phyloP scores from a whole-genome alignment of 2,329 filamentous ascomycete species.

The Blastomyces gilchristii region DNA sequence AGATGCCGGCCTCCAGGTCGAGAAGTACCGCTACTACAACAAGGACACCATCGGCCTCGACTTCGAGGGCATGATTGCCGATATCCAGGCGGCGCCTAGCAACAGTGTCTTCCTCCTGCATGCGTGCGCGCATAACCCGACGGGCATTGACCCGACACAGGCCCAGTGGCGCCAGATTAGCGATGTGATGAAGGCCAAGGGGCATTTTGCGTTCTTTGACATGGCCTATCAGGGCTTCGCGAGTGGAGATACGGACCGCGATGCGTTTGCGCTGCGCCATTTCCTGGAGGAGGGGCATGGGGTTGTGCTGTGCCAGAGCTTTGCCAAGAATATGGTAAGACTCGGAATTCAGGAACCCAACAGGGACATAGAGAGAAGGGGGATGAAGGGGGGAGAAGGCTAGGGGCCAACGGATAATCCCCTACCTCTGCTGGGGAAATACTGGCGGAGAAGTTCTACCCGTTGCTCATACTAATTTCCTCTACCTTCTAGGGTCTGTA shows the following conservation, averaged over 20 bases:
- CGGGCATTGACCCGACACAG: constrained; percentile 82
- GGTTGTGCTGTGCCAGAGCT: constrained; percentile 80
- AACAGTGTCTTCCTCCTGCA: constrained; percentile 88
- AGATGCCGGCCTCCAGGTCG: constrained; percentile 80
- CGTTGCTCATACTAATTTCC: neutral
- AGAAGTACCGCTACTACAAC: constrained; percentile 98
- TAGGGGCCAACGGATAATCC: no score
- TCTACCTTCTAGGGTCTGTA: constrained; percentile 65
- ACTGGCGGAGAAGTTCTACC: neutral
- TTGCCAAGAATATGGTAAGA: constrained; percentile 96
- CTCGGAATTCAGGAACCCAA: neutral
- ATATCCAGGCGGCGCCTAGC: constrained; percentile 79
- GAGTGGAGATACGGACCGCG: constrained; percentile 79
- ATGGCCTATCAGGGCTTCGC: constrained; percentile 99
- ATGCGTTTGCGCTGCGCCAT: constrained; percentile 86
- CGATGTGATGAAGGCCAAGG: constrained; percentile 70
- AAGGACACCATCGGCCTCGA: constrained; percentile 97
- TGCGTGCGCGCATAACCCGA: constrained; percentile 96
- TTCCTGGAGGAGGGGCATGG: constrained; percentile 90
- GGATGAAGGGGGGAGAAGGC: no score
- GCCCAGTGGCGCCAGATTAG: constrained; percentile 92
- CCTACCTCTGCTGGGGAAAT: neutral
- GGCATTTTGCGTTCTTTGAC: constrained; percentile 94
- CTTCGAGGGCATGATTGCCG: constrained; percentile 84
- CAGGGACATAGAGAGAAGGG: no score